phyloP scores from a whole-genome alignment of 176 grass and related monocot genomes.

The Avena atlantica region DNA sequence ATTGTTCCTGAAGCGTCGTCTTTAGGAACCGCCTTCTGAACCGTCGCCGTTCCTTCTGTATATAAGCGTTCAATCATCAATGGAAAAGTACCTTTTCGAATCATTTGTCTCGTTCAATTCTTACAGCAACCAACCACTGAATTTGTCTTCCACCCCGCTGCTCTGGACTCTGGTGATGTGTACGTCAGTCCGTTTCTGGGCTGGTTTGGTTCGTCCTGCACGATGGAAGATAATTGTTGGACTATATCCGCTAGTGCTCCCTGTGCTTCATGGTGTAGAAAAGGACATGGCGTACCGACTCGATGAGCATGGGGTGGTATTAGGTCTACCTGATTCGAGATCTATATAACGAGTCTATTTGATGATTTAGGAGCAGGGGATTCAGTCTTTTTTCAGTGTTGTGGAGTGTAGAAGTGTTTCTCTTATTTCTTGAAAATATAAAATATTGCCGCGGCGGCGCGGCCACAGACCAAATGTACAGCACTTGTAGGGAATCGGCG shows the following conservation, averaged over 20 bases:
- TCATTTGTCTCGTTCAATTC: too few species aligned
- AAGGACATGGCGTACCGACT: neutral
- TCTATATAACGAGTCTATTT: neutral
- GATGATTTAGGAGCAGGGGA: neutral
- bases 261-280: neutral
- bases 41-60: too few species aligned
- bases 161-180: neutral
- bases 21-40: too few species aligned
- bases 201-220: neutral
- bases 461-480: neutral
- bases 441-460: too few species aligned
- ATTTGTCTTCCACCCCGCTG: neutral
- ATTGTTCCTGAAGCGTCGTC: too few species aligned
- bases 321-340: neutral
- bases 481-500: neutral
- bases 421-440: too few species aligned
- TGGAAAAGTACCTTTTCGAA: too few species aligned
- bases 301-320: neutral
- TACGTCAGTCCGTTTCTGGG: neutral
- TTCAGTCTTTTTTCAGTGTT: neutral
- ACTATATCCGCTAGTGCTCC: constrained; percentile 17
- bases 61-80: too few species aligned
- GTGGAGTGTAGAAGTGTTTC: neutral
- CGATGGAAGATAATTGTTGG: constrained; percentile 21
- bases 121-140: neutral